A percentile compares a stretch with the other conserved stretches of the same genome.
These are phyloP conservation scores for Guyanaporus albipodus DNA, from an alignment of 768 basidiomycete genomes.

Conservation along the genomic window DNA sequence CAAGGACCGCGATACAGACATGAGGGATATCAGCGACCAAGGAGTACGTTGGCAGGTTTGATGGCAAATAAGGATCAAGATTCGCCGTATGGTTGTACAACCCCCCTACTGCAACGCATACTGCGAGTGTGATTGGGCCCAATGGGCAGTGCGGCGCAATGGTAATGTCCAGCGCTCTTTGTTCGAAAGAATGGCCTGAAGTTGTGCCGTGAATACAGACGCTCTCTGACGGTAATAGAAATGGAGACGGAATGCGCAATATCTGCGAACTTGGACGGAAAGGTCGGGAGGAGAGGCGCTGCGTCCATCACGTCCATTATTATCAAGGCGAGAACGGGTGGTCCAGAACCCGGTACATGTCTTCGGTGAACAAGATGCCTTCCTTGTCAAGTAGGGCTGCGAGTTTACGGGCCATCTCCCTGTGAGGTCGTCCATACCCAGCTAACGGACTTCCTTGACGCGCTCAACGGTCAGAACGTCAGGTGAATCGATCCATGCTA, in stretches of 20 bases:
- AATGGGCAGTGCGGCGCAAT: slow-evolving; percentile 71
- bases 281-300: slow-evolving; percentile 35
- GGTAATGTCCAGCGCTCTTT: slow-evolving; percentile 61
- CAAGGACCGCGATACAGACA: slow-evolving; percentile 38
- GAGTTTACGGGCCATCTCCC: slow-evolving; percentile 13
- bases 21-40: too few relatives aligned
- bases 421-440: slow-evolving; percentile 61
- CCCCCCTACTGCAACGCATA: slow-evolving; percentile 60
- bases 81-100: slow-evolving; percentile 57
- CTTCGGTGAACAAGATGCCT: not conserved
- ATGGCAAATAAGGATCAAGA: not conserved
- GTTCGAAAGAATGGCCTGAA: slow-evolving; percentile 64
- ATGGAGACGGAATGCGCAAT: slow-evolving; percentile 50
- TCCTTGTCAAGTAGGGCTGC: not conserved
- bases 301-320: not conserved
- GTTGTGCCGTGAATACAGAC: slow-evolving; percentile 58
- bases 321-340: not conserved
- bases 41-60: not conserved
- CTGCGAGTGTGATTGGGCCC: slow-evolving; percentile 68
- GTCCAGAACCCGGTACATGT: not conserved
- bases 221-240: slow-evolving; percentile 63
- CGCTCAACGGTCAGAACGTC: slow-evolving; percentile 48
- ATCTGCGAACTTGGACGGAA: slow-evolving; percentile 59
- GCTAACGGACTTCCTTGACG: slow-evolving; percentile 45
- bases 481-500: slow-evolving; percentile 63